Conservation (phyloP, 352 stramenopile genomes). For the Phytophthora agathidicida region DNA sequence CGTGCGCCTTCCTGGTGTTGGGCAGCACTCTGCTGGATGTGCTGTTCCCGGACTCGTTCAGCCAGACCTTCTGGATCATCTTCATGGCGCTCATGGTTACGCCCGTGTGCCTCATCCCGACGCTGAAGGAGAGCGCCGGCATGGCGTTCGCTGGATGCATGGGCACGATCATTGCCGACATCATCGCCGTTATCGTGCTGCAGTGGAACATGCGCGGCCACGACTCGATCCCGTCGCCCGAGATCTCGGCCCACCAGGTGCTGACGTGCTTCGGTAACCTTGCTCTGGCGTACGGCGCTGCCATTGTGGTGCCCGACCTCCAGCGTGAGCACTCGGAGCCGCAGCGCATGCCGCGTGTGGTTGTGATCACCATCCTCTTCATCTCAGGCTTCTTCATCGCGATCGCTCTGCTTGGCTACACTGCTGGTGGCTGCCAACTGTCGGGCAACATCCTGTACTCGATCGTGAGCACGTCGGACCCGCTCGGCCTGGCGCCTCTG, state of each 20-base stretch:
- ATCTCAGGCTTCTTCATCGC: slow-evolving; percentile 50
- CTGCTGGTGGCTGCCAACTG: slow-evolving; percentile 52
- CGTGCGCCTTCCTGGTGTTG: slow-evolving; percentile 54
- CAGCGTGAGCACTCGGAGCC: slow-evolving; percentile 60
- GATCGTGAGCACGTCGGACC: slow-evolving; percentile 34
- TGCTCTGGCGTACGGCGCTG: slow-evolving; percentile 49
- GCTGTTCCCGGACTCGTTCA: too few species aligned
- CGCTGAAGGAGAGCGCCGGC: too few species aligned
- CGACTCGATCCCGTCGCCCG: slow-evolving; percentile 32
- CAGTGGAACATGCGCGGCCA: slow-evolving; percentile 48
- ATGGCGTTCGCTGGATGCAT: slow-evolving; percentile 44
- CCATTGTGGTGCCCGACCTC: slow-evolving; percentile 51
- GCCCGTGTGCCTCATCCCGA: slow-evolving; percentile 45
- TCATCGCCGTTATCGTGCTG: slow-evolving; percentile 36
- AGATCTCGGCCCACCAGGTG: slow-evolving; percentile 44
- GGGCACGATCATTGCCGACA: slow-evolving; percentile 48
- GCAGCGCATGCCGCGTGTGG: slow-evolving; percentile 51
- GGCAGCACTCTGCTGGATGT: too few species aligned
- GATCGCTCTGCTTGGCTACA: slow-evolving; percentile 44
- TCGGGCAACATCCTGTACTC: slow-evolving; percentile 62
- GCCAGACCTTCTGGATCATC: too few species aligned
- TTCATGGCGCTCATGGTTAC: too few species aligned
- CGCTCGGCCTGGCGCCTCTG: slow-evolving; percentile 29
- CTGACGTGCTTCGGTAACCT: slow-evolving; percentile 53
- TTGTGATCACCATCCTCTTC: slow-evolving; percentile 45